Conservation (phyloP, 305 asterid genomes). For the Withania somnifera region DNA sequence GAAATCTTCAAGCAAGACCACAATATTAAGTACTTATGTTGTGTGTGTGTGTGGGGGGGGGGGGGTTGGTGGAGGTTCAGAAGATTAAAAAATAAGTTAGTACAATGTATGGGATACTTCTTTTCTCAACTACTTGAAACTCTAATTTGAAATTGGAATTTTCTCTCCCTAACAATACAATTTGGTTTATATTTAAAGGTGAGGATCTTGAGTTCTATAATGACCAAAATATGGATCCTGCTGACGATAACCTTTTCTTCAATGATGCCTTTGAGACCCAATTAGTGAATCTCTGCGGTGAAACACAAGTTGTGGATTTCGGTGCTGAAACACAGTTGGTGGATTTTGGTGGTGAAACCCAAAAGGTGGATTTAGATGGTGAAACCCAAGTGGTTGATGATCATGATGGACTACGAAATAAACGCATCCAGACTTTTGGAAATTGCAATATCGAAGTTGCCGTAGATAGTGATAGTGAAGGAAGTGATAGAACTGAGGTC, state of each 20-base stretch:
- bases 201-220: conserved; percentile 19
- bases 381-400: conserved; percentile 52
- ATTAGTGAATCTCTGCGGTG: conserved; percentile 13
- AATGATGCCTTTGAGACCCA: conserved; percentile 61
- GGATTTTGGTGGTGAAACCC: conserved; percentile 32
- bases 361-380: conserved; percentile 1
- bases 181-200: conserved; percentile 9
- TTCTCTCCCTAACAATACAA: conserved; percentile 9
- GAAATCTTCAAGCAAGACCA: background rate
- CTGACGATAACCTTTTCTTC: conserved; percentile 32
- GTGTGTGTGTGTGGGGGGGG: too few species aligned
- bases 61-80: background rate
- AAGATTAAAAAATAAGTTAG: background rate
- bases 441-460: conserved; percentile 25
- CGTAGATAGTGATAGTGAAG: conserved; percentile 23
- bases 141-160: background rate
- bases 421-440: conserved; percentile 21
- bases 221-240: conserved; percentile 21
- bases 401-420: conserved; percentile 18
- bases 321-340: conserved; percentile 31
- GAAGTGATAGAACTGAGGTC: conserved; percentile 29
- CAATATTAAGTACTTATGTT: background rate
- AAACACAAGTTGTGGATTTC: conserved; percentile 39
- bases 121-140: background rate
- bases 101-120: background rate